phyloP scores from a whole-genome alignment of 495 filamentous ascomycete genomes.

The Aspergillus coremiiformis region DNA sequence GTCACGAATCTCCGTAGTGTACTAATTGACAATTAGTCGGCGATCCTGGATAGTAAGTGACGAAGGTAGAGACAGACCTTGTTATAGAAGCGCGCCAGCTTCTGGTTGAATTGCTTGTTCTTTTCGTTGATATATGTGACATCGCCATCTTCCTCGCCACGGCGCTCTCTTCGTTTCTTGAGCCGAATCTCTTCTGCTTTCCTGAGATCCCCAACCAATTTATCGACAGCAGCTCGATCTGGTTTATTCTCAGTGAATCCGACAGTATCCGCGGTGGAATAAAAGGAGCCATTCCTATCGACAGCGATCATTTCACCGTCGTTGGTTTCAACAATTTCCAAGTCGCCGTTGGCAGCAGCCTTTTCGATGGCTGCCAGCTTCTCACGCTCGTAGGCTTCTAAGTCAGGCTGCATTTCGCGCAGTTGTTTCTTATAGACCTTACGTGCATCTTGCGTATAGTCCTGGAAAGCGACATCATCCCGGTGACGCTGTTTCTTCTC shows the following conservation, averaged over 20 bases:
- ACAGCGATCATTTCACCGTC: slow-evolving; percentile 92
- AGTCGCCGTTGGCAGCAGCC: slow-evolving; percentile 67
- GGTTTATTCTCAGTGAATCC: slow-evolving; percentile 81
- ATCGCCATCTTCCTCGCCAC: slow-evolving; percentile 71
- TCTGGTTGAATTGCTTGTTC: slow-evolving; percentile 99
- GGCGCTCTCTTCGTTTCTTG: slow-evolving; percentile 75
- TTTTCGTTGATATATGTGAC: slow-evolving; percentile 99
- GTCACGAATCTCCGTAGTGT: slow-evolving; percentile 93
- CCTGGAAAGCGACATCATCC: slow-evolving; percentile 82
- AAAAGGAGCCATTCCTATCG: slow-evolving; percentile 84
- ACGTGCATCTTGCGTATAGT: slow-evolving; percentile 76
- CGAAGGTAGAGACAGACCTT: slow-evolving; percentile 49
- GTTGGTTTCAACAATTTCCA: slow-evolving; percentile 89
- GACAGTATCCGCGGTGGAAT: slow-evolving; percentile 74
- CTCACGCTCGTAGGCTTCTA: slow-evolving; percentile 75
- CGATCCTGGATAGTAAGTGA: background rate
- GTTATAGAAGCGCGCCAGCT: slow-evolving; percentile 90
- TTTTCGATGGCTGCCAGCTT: slow-evolving; percentile 79
- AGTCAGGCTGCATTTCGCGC: slow-evolving; percentile 57
- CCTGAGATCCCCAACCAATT: slow-evolving; percentile 73
- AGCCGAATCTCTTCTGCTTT: slow-evolving; percentile 82
- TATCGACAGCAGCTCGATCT: slow-evolving; percentile 81
- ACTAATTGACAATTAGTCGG: slow-evolving; percentile 46
- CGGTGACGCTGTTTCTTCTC: slow-evolving; percentile 77
- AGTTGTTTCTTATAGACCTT: slow-evolving; percentile 94